These are phyloP conservation scores for Protomyces macrosporus DNA, from an alignment of 1,139 yeast species.

Conservation along the genomic window DNA sequence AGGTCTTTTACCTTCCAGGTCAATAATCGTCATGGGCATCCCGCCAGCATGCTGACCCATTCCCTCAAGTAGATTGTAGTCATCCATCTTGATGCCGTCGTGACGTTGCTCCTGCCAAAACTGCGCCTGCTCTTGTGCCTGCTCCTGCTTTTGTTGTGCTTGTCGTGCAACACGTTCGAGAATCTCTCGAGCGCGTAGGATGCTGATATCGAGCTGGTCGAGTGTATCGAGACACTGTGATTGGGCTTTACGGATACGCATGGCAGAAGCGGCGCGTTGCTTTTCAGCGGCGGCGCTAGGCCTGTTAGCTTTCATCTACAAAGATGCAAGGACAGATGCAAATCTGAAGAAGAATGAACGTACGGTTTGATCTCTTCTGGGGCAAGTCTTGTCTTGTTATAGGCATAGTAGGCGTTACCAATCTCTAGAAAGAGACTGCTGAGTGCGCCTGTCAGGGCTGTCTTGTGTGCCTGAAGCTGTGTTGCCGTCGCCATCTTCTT, in stretches of 20 bases:
- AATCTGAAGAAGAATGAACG: too few relatives aligned
- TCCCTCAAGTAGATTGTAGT: background rate
- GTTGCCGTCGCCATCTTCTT: background rate
- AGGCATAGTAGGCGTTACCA: slow-evolving; percentile 19
- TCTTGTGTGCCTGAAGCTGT: background rate
- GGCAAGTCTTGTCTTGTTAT: slow-evolving; percentile 1
- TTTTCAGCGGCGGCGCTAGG: background rate
- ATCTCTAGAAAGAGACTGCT: slow-evolving; percentile 9
- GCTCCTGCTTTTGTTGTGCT: background rate
- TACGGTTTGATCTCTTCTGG: background rate
- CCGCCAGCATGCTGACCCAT: background rate
- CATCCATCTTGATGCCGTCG: background rate
- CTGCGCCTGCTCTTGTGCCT: too few relatives aligned
- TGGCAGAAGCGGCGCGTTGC: background rate
- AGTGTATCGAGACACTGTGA: slow-evolving; percentile 7
- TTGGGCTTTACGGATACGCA: background rate
- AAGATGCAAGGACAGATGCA: background rate
- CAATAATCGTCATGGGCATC: background rate
- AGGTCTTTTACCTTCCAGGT: background rate
- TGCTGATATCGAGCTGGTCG: slow-evolving; percentile 20
- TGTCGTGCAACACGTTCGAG: slow-evolving; percentile 3
- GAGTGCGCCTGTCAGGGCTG: background rate
- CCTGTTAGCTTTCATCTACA: background rate
- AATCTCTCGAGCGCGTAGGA: slow-evolving; percentile 10
- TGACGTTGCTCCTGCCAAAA: background rate